A percentile compares a stretch with the other conserved stretches of the same genome.
Conservation (phyloP, 257 asterid genomes). For the Solanum tacnaense region DNA sequence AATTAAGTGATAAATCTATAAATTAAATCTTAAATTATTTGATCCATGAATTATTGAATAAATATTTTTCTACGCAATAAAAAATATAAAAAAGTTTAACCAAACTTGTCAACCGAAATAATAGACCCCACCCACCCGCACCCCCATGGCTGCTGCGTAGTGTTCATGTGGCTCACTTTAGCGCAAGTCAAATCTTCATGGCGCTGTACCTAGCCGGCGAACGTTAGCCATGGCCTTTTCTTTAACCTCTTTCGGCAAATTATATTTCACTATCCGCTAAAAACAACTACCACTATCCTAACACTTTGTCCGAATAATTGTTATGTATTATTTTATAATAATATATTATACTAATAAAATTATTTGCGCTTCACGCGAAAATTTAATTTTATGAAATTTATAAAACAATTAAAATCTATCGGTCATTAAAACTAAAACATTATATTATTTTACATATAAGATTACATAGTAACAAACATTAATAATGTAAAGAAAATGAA, state of each 20-base stretch:
- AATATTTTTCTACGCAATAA: no score
- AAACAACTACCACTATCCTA: slow-evolving; percentile 17
- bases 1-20: not conserved
- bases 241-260: not conserved
- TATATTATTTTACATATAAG: no score
- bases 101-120: not conserved
- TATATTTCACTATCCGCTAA: not conserved
- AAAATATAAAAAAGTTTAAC: not conserved
- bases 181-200: not conserved
- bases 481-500: no score
- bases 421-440: no score
- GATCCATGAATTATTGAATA: no score
- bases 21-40: no score
- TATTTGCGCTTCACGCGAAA: no score
- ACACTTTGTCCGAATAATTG: not conserved
- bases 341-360: no score
- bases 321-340: no score
- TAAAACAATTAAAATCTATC: no score
- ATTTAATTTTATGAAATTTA: no score
- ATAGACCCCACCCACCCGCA: not conserved
- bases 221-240: not conserved
- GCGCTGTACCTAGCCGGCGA: not conserved
- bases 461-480: no score
- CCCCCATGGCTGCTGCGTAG: not conserved
- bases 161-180: not conserved